These are phyloP conservation scores for Pichia heedii DNA, from an alignment of 805 yeast genomes.

Conservation along the genomic window DNA sequence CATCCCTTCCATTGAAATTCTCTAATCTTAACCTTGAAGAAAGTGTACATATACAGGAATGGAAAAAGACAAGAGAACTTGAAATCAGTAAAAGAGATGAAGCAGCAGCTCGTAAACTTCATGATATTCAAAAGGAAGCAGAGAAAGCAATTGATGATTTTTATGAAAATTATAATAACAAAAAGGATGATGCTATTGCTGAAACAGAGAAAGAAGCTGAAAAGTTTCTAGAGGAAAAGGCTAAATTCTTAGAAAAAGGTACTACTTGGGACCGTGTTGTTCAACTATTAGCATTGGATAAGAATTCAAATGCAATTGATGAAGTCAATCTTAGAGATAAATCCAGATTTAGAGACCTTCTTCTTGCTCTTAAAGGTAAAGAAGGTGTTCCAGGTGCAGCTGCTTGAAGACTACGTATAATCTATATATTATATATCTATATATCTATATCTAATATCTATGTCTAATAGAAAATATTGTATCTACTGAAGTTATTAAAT, in stretches of 20 bases:
- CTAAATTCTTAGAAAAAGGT: constrained; percentile 43
- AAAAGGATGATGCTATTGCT: constrained; percentile 62
- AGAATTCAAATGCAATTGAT: constrained; percentile 29
- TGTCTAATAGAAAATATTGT: too few species aligned
- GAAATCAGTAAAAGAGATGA: constrained; percentile 77
- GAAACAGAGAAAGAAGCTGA: constrained; percentile 60
- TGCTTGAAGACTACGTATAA: background rate
- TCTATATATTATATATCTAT: too few species aligned
- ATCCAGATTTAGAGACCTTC: constrained; percentile 41
- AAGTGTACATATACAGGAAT: constrained; percentile 55
- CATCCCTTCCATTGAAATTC: constrained; percentile 36
- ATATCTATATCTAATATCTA: too few species aligned
- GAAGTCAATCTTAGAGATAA: constrained; percentile 36
- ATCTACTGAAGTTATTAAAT: too few species aligned
- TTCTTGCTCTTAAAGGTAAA: constrained; percentile 46
- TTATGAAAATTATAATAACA: constrained; percentile 81
- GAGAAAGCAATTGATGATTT: constrained; percentile 80
- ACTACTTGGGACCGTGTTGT: constrained; percentile 50
- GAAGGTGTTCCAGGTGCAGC: constrained; percentile 46
- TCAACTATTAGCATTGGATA: constrained; percentile 33
- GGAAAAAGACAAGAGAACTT: constrained; percentile 74
- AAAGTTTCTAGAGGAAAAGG: constrained; percentile 65
- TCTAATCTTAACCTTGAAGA: constrained; percentile 33
- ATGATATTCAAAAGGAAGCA: constrained; percentile 66
- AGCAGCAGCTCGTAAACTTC: constrained; percentile 52